Conservation (phyloP, 1,284 basidiomycete species). For the Macrocystidia cucumis region DNA sequence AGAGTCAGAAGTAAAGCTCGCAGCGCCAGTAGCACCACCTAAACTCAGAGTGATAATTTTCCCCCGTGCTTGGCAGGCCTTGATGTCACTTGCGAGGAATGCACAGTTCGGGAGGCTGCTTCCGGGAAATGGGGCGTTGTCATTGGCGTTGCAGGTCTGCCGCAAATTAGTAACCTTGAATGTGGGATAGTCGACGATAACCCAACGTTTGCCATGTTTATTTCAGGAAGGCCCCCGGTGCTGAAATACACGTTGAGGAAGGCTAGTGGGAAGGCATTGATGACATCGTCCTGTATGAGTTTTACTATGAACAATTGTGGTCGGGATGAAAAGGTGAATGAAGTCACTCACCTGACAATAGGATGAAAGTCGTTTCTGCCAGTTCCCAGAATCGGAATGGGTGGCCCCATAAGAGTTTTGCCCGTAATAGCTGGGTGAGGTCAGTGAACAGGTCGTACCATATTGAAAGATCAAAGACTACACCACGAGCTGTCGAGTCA, state of each 20-base stretch:
- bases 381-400: constrained; percentile 34
- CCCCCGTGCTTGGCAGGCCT: constrained; percentile 53
- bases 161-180: too few relatives aligned
- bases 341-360: constrained; percentile 36
- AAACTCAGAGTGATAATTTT: constrained; percentile 61
- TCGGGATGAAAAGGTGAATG: not conserved
- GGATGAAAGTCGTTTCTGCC: constrained; percentile 38
- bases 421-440: constrained; percentile 18
- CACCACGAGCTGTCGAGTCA: constrained; percentile 18
- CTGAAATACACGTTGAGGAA: constrained; percentile 54
- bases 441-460: not conserved
- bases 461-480: constrained; percentile 7
- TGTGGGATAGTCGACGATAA: too few relatives aligned
- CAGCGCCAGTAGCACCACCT: constrained; percentile 52
- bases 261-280: constrained; percentile 50
- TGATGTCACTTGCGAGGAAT: constrained; percentile 45
- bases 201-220: constrained; percentile 53
- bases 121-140: constrained; percentile 39
- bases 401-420: constrained; percentile 54
- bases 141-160: constrained; percentile 42
- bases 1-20: constrained; percentile 42
- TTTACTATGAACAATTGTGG: not conserved
- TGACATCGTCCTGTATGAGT: constrained; percentile 30
- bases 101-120: constrained; percentile 50
- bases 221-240: constrained; percentile 45